A percentile compares a stretch with the other conserved stretches of the same genome.
Conservation (phyloP, 2,329 filamentous ascomycete genomes). For the Aureobasidium sp. region DNA sequence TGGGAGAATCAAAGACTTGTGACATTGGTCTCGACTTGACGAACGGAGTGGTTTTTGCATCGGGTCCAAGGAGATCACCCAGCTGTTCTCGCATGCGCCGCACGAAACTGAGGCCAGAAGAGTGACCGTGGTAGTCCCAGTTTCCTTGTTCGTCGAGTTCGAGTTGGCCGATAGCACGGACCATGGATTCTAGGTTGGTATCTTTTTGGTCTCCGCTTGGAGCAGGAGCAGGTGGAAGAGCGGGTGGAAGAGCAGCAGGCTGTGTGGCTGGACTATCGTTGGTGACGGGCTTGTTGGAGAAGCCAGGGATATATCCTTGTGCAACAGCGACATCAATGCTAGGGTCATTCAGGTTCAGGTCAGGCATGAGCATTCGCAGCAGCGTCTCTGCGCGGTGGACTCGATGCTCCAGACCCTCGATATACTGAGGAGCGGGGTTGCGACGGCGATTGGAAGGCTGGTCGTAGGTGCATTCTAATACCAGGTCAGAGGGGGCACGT, state of each 20-base stretch:
- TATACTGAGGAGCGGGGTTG: conserved; percentile 86
- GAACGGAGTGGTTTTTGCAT: conserved; percentile 50
- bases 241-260: conserved; percentile 14
- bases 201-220: conserved; percentile 44
- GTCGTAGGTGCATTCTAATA: conserved; percentile 85
- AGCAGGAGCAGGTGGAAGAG: conserved; percentile 18
- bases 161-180: conserved; percentile 80
- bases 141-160: conserved; percentile 86
- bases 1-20: conserved; percentile 59
- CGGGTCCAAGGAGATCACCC: conserved; percentile 61
- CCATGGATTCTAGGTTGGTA: conserved; percentile 82
- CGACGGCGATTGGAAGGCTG: conserved; percentile 86
- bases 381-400: conserved; percentile 75
- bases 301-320: conserved; percentile 30
- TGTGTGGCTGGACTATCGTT: background rate
- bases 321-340: conserved; percentile 64
- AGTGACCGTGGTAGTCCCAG: conserved; percentile 92
- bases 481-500: background rate
- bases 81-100: conserved; percentile 81
- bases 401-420: conserved; percentile 76
- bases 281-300: conserved; percentile 16
- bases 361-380: conserved; percentile 69
- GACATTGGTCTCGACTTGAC: conserved; percentile 45
- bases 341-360: conserved; percentile 76
- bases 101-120: conserved; percentile 84